phyloP scores from a whole-genome alignment of 176 grass and related monocot species.

The Saccharum officinarum region DNA sequence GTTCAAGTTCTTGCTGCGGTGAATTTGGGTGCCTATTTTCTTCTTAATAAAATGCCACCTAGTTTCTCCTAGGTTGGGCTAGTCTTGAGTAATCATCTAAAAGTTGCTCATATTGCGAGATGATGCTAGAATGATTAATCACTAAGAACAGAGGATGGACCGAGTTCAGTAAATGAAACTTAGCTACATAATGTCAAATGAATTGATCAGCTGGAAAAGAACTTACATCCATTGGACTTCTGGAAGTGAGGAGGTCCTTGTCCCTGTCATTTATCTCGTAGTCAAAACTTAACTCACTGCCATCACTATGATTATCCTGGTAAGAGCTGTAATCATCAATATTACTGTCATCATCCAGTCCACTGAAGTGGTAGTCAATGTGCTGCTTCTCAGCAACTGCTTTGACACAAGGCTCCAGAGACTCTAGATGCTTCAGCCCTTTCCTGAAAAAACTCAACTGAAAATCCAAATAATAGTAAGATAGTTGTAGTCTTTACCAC shows the following conservation, averaged over 20 bases:
- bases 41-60: background rate
- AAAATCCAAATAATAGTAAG: conserved; percentile 26
- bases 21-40: background rate
- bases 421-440: conserved; percentile 80
- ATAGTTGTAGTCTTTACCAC: conserved; percentile 20
- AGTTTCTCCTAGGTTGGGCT: background rate
- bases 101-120: background rate
- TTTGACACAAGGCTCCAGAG: conserved; percentile 80
- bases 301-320: conserved; percentile 51
- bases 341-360: conserved; percentile 71
- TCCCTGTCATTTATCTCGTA: conserved; percentile 57
- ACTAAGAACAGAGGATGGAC: background rate
- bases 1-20: background rate
- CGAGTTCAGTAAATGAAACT: background rate
- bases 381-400: conserved; percentile 79
- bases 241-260: conserved; percentile 49
- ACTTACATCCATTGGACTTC: conserved; percentile 84
- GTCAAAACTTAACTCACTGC: conserved; percentile 79
- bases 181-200: background rate
- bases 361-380: conserved; percentile 86
- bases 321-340: conserved; percentile 68
- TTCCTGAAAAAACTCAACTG: conserved; percentile 97
- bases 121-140: background rate
- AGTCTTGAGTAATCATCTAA: background rate
- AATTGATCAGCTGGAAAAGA: background rate